These are phyloP conservation scores for Hypoxylon sp. DNA, from an alignment of 2,329 filamentous ascomycete genomes.

Conservation along the genomic window DNA sequence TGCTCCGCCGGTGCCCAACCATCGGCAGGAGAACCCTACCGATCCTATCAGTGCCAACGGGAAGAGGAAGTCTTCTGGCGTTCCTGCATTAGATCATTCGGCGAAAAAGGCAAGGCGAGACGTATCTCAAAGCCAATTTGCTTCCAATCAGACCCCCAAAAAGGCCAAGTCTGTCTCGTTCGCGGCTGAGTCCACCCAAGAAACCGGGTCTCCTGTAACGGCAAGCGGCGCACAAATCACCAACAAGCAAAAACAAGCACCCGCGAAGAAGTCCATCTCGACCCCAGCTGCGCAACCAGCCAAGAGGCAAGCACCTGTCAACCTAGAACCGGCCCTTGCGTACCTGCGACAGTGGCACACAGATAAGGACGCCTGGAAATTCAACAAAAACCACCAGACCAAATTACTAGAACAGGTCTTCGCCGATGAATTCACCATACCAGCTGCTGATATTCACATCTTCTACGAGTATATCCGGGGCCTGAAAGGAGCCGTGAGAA, in stretches of 20 bases:
- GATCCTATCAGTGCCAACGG: conserved; percentile 34
- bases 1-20: conserved; percentile 38
- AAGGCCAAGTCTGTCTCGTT: conserved; percentile 60
- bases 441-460: conserved; percentile 71
- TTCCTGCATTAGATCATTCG: conserved; percentile 45
- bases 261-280: conserved; percentile 49
- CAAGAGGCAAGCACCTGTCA: conserved; percentile 50
- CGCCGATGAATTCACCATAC: conserved; percentile 73
- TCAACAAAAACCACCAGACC: conserved; percentile 93
- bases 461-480: conserved; percentile 82
- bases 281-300: conserved; percentile 41
- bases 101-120: conserved; percentile 46
- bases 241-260: conserved; percentile 49
- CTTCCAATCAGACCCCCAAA: conserved; percentile 51
- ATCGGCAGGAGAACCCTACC: conserved; percentile 25
- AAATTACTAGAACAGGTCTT: conserved; percentile 85
- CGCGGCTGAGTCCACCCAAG: conserved; percentile 41
- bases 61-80: conserved; percentile 47
- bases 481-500: conserved; percentile 77
- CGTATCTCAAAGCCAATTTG: conserved; percentile 38
- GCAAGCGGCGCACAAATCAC: conserved; percentile 37
- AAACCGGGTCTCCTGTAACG: conserved; percentile 29
- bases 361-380: conserved; percentile 82
- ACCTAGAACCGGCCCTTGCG: conserved; percentile 71
- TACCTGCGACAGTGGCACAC: conserved; percentile 82